These are phyloP conservation scores for Penicillium angulare DNA, from an alignment of 495 filamentous ascomycete species.

Conservation along the genomic window DNA sequence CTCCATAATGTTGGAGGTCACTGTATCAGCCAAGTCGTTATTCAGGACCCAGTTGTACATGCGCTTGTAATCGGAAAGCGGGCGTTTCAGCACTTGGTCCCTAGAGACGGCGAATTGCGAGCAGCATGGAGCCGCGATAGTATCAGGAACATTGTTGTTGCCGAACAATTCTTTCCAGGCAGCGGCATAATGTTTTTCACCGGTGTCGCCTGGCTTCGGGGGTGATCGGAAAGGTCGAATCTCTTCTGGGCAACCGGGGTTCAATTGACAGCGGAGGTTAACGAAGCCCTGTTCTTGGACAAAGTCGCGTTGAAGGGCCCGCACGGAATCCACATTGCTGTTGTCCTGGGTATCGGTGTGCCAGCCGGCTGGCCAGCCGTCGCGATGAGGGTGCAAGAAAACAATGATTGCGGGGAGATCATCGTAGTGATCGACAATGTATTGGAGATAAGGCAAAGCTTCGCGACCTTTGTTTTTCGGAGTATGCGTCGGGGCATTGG, in stretches of 20 bases:
- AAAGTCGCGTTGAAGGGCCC: slow-evolving; percentile 35
- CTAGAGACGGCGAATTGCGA: slow-evolving; percentile 67
- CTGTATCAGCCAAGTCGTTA: slow-evolving; percentile 44
- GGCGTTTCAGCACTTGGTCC: slow-evolving; percentile 48
- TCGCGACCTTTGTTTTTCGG: slow-evolving; percentile 49
- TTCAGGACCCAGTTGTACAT: slow-evolving; percentile 61
- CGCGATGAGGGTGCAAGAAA: slow-evolving; percentile 45
- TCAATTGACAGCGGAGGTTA: slow-evolving; percentile 41
- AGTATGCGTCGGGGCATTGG: slow-evolving; percentile 34
- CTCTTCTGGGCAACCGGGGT: slow-evolving; percentile 41
- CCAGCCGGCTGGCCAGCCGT: slow-evolving; percentile 42
- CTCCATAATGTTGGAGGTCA: slow-evolving; percentile 49
- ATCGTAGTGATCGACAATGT: slow-evolving; percentile 47
- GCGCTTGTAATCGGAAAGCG: slow-evolving; percentile 52
- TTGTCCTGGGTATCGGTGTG: slow-evolving; percentile 46
- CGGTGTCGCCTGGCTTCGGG: slow-evolving; percentile 52
- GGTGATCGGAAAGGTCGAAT: slow-evolving; percentile 42
- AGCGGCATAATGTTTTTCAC: slow-evolving; percentile 38
- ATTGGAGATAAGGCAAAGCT: slow-evolving; percentile 48
- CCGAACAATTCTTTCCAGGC: slow-evolving; percentile 46
- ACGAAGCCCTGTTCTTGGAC: slow-evolving; percentile 38
- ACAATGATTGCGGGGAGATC: slow-evolving; percentile 39
- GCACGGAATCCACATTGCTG: slow-evolving; percentile 45
- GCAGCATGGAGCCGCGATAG: slow-evolving; percentile 59
- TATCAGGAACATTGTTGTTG: slow-evolving; percentile 42